Conservation (phyloP, 192 early-diverging fungal genomes). For the Podila horticola region DNA sequence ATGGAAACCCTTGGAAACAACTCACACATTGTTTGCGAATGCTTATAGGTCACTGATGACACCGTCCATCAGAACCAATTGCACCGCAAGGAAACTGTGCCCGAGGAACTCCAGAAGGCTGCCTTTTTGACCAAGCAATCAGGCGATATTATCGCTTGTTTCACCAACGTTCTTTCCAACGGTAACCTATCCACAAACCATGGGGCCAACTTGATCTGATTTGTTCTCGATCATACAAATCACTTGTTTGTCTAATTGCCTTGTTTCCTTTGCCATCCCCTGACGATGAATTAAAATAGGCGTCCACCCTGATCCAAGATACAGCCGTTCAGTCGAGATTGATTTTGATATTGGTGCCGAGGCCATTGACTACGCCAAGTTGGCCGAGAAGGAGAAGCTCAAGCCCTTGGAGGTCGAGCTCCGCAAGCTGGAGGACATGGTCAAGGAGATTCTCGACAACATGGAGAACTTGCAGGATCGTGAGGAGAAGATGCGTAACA, state of each 20-base stretch:
- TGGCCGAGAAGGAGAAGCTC: conserved; percentile 82
- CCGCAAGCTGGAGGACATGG: conserved; percentile 77
- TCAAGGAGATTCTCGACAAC: conserved; percentile 83
- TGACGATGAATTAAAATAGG: conserved; percentile 51
- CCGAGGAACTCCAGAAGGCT: conserved; percentile 70
- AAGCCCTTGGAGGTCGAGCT: conserved; percentile 92
- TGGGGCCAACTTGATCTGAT: conserved; percentile 37
- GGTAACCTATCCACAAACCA: conserved; percentile 50
- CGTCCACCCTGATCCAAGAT: conserved; percentile 60
- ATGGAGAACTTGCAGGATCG: conserved; percentile 86
- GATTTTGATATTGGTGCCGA: conserved; percentile 88
- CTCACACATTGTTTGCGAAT: background rate
- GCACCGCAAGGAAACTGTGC: conserved; percentile 69
- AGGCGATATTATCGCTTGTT: conserved; percentile 86
- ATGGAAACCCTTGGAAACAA: too few species aligned
- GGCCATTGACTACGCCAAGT: conserved; percentile 76
- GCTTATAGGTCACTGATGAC: conserved; percentile 75
- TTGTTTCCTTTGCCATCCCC: too few species aligned
- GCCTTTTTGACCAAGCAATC: conserved; percentile 88
- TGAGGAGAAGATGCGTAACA: conserved; percentile 87
- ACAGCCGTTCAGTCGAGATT: conserved; percentile 74
- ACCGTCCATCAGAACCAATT: conserved; percentile 75
- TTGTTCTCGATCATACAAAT: conserved; percentile 1
- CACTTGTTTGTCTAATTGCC: too few species aligned
- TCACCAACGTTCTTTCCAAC: conserved; percentile 75